Base-by-base conservation (phyloP, 805 yeast genomes). In the Yamadazyma sp. region DNA sequence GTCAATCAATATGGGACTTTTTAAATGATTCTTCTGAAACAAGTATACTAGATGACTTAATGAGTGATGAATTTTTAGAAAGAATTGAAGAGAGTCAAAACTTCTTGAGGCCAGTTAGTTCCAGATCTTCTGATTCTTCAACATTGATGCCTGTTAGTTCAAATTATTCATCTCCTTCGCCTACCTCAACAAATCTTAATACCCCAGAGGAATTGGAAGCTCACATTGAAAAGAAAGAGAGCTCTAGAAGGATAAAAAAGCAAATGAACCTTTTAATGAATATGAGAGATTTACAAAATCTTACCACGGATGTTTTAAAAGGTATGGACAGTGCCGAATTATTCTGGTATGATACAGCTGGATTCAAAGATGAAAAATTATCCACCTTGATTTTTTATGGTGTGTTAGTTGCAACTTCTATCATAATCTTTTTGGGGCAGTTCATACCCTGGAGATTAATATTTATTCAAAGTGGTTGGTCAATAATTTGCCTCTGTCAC, bases 221-320 rank as follows among this genome's bases (percentile, higher is more conserved):
- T 9, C 33, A 36, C 14, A 15, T 30, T 16, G 46, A 36, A 16
- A 40, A 43, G 39, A 51, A 42, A 32, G 53, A 44, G 14, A 44
- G 39, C 23, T 24, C 36, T 11, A 45, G 47, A 31, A 40, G 39
- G 25, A 47, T 58, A 14, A 61, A 60, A 43, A 47, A 55, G 4
- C 70, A 71, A 42, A 53, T 70, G 43, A 60, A 66, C n/a, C 50
- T 75, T 21, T 44, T 75, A 40, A 69, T 79, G 39, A 85, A 82
- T 46, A 69, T 86, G 79, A 69, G 85, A 38, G 91, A 85, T 50
- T 62, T 85, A 18, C 95, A 86, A 53, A 76, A 78, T 42, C 56
- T 78, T 23, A 75, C 86, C 12, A 64, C 81, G 0, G 75, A 73
- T 35, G 39, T 81, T 6, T 65, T 85, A 17, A 58, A 65, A 11